phyloP scores from a whole-genome alignment of 768 basidiomycete species.

The Vararia minispora region DNA sequence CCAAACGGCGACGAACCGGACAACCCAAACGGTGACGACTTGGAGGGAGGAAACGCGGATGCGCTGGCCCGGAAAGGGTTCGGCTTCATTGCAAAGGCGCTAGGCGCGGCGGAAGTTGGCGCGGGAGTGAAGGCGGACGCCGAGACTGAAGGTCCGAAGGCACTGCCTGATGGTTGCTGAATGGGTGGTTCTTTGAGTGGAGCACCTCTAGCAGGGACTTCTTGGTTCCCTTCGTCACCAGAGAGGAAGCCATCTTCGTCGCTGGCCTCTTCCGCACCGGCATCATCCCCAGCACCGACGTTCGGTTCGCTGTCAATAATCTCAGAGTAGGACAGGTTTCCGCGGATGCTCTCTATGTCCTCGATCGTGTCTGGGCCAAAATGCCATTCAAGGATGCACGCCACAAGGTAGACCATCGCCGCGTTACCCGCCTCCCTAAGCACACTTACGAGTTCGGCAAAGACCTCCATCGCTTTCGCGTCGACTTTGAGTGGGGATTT shows the following conservation, averaged over 20 bases:
- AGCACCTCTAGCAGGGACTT: too few species aligned
- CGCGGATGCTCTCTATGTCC: slow-evolving; percentile 57
- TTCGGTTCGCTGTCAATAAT: slow-evolving; percentile 55
- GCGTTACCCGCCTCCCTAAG: slow-evolving; percentile 54
- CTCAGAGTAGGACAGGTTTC: slow-evolving; percentile 42
- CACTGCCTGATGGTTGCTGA: too few species aligned
- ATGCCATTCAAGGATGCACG: slow-evolving; percentile 78
- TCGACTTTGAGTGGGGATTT: slow-evolving; percentile 55
- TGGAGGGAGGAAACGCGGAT: too few species aligned
- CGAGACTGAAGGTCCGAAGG: too few species aligned
- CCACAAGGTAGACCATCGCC: slow-evolving; percentile 78
- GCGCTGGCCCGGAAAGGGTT: too few species aligned
- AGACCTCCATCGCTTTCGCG: slow-evolving; percentile 54
- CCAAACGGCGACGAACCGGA: too few species aligned
- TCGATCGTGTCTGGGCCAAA: slow-evolving; percentile 77
- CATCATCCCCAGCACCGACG: slow-evolving; percentile 18
- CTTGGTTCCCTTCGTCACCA: slow-evolving; percentile 9
- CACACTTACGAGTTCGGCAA: slow-evolving; percentile 46
- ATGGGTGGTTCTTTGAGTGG: too few species aligned
- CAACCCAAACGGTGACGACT: too few species aligned
- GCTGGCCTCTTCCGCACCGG: slow-evolving; percentile 14
- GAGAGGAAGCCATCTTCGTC: slow-evolving; percentile 12
- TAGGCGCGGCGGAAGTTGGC: too few species aligned
- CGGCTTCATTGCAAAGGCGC: too few species aligned
- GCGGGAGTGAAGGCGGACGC: too few species aligned